Conservation (phyloP, 305 asterid species). For the Nicotiana rustica region DNA sequence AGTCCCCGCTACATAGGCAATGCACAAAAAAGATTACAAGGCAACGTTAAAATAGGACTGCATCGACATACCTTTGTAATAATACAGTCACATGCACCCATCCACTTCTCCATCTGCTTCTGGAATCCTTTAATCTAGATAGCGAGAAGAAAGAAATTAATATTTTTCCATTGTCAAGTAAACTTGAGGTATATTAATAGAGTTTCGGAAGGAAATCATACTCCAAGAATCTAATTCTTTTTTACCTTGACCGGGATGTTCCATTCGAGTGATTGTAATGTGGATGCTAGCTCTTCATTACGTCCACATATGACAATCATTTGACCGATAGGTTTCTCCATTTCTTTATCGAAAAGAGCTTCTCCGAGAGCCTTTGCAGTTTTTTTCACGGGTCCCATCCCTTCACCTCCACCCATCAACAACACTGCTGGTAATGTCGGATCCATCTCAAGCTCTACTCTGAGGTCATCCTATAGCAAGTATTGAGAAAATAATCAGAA, state of each 20-base stretch:
- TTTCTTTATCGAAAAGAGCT: constrained; percentile 67
- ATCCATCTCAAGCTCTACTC: constrained; percentile 90
- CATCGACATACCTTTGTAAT: constrained; percentile 69
- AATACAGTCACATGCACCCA: constrained; percentile 97
- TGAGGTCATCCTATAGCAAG: constrained; percentile 61
- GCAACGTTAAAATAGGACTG: neutral
- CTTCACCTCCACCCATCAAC: constrained; percentile 99
- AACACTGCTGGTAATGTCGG: constrained; percentile 80
- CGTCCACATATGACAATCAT: constrained; percentile 88
- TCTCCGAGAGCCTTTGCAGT: constrained; percentile 89
- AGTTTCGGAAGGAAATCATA: neutral
- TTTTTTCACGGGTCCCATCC: constrained; percentile 97
- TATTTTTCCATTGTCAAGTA: neutral
- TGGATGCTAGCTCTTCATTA: constrained; percentile 65
- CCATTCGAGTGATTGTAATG: constrained; percentile 80
- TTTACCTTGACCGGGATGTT: constrained; percentile 88
- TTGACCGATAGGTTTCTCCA: constrained; percentile 79
- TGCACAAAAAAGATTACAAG: neutral
- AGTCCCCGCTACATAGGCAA: neutral
- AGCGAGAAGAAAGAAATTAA: neutral
- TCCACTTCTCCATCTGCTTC: constrained; percentile 97
- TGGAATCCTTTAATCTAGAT: constrained; percentile 84
- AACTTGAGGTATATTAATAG: neutral
- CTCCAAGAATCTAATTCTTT: neutral
- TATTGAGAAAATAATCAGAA: neutral